Percentiles rank a stretch among this genome's conserved stretches.
These are phyloP conservation scores for Candida sp. DNA, from an alignment of 1,139 yeast genomes.

Conservation along the genomic window DNA sequence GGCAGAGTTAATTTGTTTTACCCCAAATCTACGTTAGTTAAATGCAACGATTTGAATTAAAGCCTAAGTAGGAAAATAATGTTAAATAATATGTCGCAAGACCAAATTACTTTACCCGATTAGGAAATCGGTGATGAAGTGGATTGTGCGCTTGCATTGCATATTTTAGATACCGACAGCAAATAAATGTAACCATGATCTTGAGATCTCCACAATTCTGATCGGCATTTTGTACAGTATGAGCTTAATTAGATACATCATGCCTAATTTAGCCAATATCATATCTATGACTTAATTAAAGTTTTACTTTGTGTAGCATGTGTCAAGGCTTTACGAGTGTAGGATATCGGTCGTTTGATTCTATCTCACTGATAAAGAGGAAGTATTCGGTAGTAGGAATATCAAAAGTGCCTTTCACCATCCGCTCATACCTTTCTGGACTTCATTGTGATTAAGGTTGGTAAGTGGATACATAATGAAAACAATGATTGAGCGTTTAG, in stretches of 20 bases:
- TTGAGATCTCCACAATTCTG: background rate
- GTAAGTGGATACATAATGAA: background rate
- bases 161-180: background rate
- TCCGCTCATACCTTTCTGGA: no score
- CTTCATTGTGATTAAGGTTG: background rate
- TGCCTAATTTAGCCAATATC: background rate
- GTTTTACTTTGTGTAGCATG: background rate
- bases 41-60: slow-evolving; percentile 3
- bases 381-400: no score
- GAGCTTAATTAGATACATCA: background rate
- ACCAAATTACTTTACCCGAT: background rate
- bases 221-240: background rate
- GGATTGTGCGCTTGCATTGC: background rate
- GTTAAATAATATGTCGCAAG: background rate
- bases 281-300: no score
- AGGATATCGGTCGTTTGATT: background rate
- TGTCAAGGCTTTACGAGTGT: background rate
- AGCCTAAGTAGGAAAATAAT: slow-evolving; percentile 2
- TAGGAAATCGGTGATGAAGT: background rate
- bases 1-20: background rate
- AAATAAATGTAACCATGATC: background rate
- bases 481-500: background rate
- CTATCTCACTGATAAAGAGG: no score
- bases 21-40: slow-evolving; percentile 1
- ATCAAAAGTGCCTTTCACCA: no score